Base-by-base conservation (phyloP, 2,329 filamentous ascomycete species). In the Alternaria metachromatica region DNA sequence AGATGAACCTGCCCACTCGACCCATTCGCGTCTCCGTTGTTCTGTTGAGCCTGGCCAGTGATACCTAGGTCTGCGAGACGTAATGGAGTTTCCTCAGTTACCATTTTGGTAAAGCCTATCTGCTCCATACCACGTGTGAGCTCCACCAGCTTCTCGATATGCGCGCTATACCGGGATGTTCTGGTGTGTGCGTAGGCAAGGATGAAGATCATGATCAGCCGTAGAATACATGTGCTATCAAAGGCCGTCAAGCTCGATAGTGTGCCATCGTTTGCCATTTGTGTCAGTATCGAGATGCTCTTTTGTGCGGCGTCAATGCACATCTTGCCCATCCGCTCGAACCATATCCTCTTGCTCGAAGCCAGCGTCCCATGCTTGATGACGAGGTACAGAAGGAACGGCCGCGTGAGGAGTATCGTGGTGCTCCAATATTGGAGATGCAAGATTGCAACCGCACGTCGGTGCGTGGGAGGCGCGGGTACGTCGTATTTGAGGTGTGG, bases 361-460 rank as follows among this genome's bases (percentile, higher is more conserved):
- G 56, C 70, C 2, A 78, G 66, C 1, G 69, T 68, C 28, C 62
- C 64, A 30, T 74, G 63, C 33, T 73, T 76, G 25, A 79, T 69
- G 4, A 78, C 77, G 0, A 77, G 69, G 18, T 77, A 77, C 21
- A 80, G 72, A 7, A 80, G 64, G 54, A 80, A 80, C 0, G 78
- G 77, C 6, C 78, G 69, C 8, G 73, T 76, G 8, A 79, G 65
- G 2, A 80, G 72, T 8, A 80, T 77, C 3, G 67, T 78, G 6
- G 76, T 71, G 48, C 73, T 68, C 77, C 78, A 80, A 56, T 80
- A 79, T 2, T 78, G 73, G 4, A 79, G 65, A 56, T 80, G 78
- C 4, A 80, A 70, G 15, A 76, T 63, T 10, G 70, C 74, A 20
- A 80, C 73, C 23, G 78, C 75, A 10, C 78, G 78, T 59, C 70